Evolutionary conservation across 1,284 basidiomycete species (phyloP), one percentile per base, ranked within the genome.

Genomic region (Fistulinella cinereoalba): DNA sequence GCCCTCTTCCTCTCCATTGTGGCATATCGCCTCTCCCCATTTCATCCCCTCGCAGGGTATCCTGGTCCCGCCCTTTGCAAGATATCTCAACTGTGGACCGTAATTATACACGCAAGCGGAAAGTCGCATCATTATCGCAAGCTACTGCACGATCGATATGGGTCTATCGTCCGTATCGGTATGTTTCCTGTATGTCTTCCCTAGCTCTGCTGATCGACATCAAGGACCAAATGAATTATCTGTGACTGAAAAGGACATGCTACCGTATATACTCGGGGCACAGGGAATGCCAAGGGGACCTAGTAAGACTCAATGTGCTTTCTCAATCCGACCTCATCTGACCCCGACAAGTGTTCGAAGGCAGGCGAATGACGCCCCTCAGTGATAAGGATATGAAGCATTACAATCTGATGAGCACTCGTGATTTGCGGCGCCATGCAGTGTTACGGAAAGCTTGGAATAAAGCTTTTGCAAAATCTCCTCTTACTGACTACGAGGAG

Each of bases 371-470:
- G 39, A 56, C 60, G 25, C 48, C 37, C 16, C 5, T 43, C 13
- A 62, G 47, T 28, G 11, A 23, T 6, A 41, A 56, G 28, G 47
- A 58, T 6, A 29, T 50, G 13, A 39, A 41, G 18, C 12, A 41
- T 21, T 40, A 54, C 36, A 50, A 38, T 49, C 51, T 75, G 28
- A 65, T 72, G 21, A 55, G 55, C n/a, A 55, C 62, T 8, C 60
- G 62, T 9, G 58, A 71, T 51, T 48, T 62, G 19, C 58, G 57
- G 24, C 62, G 66, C 23, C 74, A 76, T 50, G 59, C 65, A 3
- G 61, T 63, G 10, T 55, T 68, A 27, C 69, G 74, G 21, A 65
- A 64, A 44, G 65, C 66, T 7, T 76, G 75, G 75, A 70, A 66
- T 46, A 62, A 65, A 31, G 74, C 66, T 7, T 71, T 75, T 51